Base-by-base conservation (phyloP, 2,329 filamentous ascomycete species). In the Ceratocystiopsis minuta region DNA sequence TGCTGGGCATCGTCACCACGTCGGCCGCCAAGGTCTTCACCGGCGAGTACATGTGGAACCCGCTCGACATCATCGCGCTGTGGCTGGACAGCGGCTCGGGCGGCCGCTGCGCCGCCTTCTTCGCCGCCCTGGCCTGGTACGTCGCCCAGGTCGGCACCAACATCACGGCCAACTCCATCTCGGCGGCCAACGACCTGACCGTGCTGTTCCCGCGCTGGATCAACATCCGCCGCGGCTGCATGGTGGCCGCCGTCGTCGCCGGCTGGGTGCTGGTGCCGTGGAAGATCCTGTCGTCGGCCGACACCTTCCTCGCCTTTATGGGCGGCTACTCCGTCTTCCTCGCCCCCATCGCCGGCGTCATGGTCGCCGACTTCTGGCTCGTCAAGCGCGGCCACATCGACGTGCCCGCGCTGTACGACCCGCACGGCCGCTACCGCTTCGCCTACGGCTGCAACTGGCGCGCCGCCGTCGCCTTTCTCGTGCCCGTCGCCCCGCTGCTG, bases 231-330 rank as follows among this genome's bases (percentile, higher is more conserved):
- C 64, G 72, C 34, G 71, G 70, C 10, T 74, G 70, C 58, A 66
- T 66, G 35, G 56, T 75, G 39, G 70, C 70, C 0, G 65, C 68
- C 38, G 56, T 75, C 7, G 66, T 71, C 34, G 68, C 66, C 34
- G 68, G 67, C 17, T 78, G 72, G 72, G 64, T 65, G 3, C 61
- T 78, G 31, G 71, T 75, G 1, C 74, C 73, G 2, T 79, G 75
- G 75, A 77, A 77, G 57, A 79, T 80, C 44, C 59, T 79, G 16
- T 61, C 55, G 32, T 74, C 68, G 0, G 75, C 75, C 2, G 53
- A 57, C 2, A 72, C 66, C 1, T 72, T 80, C 49, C 57, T 78
- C 4, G 66, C 68, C 36, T 82, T 81, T 57, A 78, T 83, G 67
- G 64, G 67, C 36, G 76, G 75, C 0, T 75, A 78, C 53, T 61